Base-by-base conservation (phyloP, 495 filamentous ascomycete species). In the Aspergillus indologenus region DNA sequence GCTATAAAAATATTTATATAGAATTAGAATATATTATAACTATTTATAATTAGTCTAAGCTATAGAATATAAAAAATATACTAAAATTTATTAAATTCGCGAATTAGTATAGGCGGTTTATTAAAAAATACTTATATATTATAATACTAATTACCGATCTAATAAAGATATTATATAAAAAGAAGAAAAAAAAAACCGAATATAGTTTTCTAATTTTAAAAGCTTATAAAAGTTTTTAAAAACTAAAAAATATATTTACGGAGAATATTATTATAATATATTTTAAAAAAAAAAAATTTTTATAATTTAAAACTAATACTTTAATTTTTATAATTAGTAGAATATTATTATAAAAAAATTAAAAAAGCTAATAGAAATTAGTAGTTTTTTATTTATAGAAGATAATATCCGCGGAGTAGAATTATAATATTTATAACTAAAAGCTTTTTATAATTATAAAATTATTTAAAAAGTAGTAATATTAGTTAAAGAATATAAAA, bases 371-470 rank as follows among this genome's bases (percentile, higher is more conserved):
- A 17, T 48, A 48, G 9, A 48, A 22, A 22, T 8, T 48, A 48
- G 18, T 48, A 22, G 23, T 48, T 4, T 48, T 48, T 24, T 48
- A 48, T 24, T 48, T 48, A 21, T 48, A 48, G 9, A 48, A 48
- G 18, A 48, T 48, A 48, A 48, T 48, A n/a, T 22, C 12, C 7
- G 17, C 23, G 8, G 18, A 48, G 18, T 22, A 48, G 9, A 48
- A 48, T 48, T 48, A 48, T 48, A 48, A 8, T 22, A 48, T 48
- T 12, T 48, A 23, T 48, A 48, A 48, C 23, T 48, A 48, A 48
- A 48, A 48, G 23, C 18, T 48, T n/a, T 17, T 48, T 23, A 48
- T 48, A 48, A 48, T 48, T n/a, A 48, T 48, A 48, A 24, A 48
- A 22, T 48, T 23, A 23, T 48, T 48, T 48, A 48, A 22, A 24